Evolutionary conservation across 176 grass and related monocot species (phyloP), one percentile per base, ranked within the genome.

Genomic region (Oryza glaberrima): DNA sequence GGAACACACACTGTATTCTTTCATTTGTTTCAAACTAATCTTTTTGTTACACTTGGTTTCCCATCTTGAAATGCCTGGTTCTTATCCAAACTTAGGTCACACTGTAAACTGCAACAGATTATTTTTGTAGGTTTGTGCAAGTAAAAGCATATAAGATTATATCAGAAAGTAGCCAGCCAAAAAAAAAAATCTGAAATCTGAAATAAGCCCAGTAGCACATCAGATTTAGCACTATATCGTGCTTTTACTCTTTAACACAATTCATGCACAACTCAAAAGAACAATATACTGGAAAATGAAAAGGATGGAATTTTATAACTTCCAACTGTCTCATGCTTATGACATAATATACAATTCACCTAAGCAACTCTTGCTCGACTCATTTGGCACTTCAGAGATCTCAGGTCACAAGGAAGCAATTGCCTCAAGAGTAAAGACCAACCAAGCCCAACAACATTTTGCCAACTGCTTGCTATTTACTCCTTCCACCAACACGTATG

Each of bases 1-100:
- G 72, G 32, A 85, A 89, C 77, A 74, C 38, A 77, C 70, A 77
- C 26, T 76, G 78, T 72, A 82, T 47, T 86, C 71, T 72, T 72
- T 56, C 2, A 67, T 72, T 90, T 81, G n/a, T 77, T 77, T 72
- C 56, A 82, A 85, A 22, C 49, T 77, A 76, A 85, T 51, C 15
- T 6, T 61, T 51, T 81, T 65, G 11, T 80, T 40, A 3, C 25
- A 46, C 36, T 73, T 36, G 3, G 1, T 14, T 69, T 22, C 13
- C 14, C 4, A 13, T 34, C 34, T 74, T 15, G n/a, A 38, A 71
- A 6, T 82, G 3, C 26, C 9, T 35, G 5, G 25, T 32, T 48
- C 16, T 34, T 47, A 10, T 14, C 25, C 9, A 45, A 23, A 45
- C 12, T 16, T 7, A 65, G 46, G 26, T 1, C 8, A 66, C 58